phyloP scores from a whole-genome alignment of 352 stramenopile genomes.

The Thalassiosira hispida region DNA sequence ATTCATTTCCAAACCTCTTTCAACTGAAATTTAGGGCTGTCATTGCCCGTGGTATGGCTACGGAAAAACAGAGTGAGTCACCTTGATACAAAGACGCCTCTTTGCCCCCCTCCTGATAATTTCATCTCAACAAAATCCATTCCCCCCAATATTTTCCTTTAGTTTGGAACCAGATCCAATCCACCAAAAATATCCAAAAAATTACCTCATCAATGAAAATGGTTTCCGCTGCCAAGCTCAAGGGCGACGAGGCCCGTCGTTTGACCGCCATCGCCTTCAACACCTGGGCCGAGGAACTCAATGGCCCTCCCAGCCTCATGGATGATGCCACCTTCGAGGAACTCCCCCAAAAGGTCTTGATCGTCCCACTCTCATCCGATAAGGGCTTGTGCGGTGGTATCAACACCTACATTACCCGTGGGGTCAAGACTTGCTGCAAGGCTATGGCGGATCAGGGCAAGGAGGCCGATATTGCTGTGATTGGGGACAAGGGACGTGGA shows the following conservation, averaged over 20 bases:
- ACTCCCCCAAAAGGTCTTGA: conserved; percentile 90
- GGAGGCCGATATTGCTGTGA: conserved; percentile 89
- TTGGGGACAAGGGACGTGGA: conserved; percentile 96
- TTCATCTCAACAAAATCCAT: conserved; percentile 56
- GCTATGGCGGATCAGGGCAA: conserved; percentile 85
- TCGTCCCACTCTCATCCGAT: conserved; percentile 96
- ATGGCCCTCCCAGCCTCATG: conserved; percentile 83
- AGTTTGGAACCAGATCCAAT: conserved; percentile 95
- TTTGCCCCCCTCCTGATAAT: conserved; percentile 3
- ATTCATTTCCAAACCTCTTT: conserved; percentile 12
- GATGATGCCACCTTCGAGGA: conserved; percentile 90
- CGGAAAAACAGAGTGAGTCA: conserved; percentile 96
- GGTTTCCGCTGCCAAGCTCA: conserved; percentile 99
- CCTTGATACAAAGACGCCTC: background rate
- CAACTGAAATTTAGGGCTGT: conserved; percentile 29
- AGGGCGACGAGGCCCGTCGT: conserved; percentile 91
- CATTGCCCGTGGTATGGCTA: conserved; percentile 93
- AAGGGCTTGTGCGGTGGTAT: conserved; percentile 98
- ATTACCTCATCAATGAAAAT: conserved; percentile 99
- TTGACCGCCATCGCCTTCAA: conserved; percentile 78
- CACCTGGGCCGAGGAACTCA: conserved; percentile 88
- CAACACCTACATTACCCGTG: conserved; percentile 96
- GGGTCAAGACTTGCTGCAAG: conserved; percentile 87
- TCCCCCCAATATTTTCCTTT: conserved; percentile 8
- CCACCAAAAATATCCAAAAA: conserved; percentile 99